A percentile compares a stretch with the other conserved stretches of the same genome.
phyloP scores from a whole-genome alignment of 2,329 filamentous ascomycete species.

The Bipolaris bicolor region DNA sequence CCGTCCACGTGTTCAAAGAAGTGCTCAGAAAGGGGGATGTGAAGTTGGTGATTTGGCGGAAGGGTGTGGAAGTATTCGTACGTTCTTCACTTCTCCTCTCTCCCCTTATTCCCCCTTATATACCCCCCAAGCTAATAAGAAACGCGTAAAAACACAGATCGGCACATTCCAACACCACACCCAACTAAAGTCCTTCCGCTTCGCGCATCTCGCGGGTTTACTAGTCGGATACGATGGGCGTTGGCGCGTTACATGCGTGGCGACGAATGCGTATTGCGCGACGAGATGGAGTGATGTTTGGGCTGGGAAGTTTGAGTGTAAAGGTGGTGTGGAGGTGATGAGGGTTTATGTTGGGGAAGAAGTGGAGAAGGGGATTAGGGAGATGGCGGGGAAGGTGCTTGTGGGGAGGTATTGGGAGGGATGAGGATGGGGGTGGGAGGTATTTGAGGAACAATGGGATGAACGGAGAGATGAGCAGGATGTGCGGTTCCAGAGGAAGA shows the following conservation, averaged over 20 bases:
- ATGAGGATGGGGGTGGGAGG: constrained; percentile 4
- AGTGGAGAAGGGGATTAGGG: constrained; percentile 15
- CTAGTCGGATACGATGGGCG: constrained; percentile 28
- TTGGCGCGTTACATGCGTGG: constrained; percentile 17
- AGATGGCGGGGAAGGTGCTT: constrained; percentile 14
- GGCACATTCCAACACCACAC: constrained; percentile 24
- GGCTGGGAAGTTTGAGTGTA: constrained; percentile 23
- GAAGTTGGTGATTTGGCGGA: too few relatives aligned
- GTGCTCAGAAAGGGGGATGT: constrained; percentile 10
- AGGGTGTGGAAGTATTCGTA: too few relatives aligned
- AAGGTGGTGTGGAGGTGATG: constrained; percentile 23
- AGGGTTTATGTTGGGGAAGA: constrained; percentile 14
- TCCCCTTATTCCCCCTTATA: too few relatives aligned
- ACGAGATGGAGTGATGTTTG: constrained; percentile 26
- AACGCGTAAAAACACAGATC: constrained; percentile 2
- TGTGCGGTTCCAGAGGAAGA: too few relatives aligned
- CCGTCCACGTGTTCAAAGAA: constrained; percentile 21
- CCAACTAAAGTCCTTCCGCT: constrained; percentile 13
- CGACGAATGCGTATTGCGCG: constrained; percentile 18
- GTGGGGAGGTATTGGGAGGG: constrained; percentile 16
- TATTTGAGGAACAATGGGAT: too few relatives aligned
- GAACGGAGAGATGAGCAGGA: too few relatives aligned
- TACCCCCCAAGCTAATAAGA: too few relatives aligned
- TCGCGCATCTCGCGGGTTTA: constrained; percentile 25
- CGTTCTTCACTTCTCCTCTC: too few relatives aligned